These are phyloP conservation scores for Syzygium grande DNA, from an alignment of 345 rosid genomes.

Conservation along the genomic window DNA sequence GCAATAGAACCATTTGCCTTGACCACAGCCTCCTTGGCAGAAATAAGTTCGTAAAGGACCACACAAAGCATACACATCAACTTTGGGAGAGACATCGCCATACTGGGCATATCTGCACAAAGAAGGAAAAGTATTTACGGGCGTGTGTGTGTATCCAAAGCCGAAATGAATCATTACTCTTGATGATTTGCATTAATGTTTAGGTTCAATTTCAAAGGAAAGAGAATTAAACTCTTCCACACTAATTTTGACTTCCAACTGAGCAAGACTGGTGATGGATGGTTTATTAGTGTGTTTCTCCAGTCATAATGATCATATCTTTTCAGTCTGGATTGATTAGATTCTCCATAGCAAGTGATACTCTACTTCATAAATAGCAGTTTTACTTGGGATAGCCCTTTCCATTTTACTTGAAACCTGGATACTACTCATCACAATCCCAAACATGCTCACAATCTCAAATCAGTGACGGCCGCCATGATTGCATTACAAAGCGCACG, in stretches of 20 bases:
- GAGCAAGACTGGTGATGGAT: not conserved
- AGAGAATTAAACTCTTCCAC: not conserved
- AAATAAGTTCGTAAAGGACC: slow-evolving; percentile 86
- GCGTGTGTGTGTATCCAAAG: not conserved
- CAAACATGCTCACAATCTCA: not conserved
- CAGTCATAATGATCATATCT: not conserved
- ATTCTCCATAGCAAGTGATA: not conserved
- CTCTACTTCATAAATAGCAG: not conserved
- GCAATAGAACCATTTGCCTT: slow-evolving; percentile 31
- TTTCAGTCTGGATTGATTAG: not conserved
- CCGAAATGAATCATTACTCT: not conserved
- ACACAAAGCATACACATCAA: slow-evolving; percentile 96
- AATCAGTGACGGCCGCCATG: not conserved
- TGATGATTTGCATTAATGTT: not conserved
- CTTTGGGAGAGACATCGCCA: slow-evolving; percentile 87
- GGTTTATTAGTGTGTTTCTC: not conserved
- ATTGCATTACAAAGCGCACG: not conserved
- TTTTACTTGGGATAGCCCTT: not conserved
- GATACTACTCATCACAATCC: not conserved
- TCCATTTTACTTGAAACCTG: not conserved
- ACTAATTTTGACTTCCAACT: not conserved
- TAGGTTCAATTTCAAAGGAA: not conserved
- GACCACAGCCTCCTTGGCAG: slow-evolving; percentile 90
- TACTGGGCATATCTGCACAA: slow-evolving; percentile 68
- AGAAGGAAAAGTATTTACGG: not conserved